A percentile compares a stretch with the other conserved stretches of the same genome.
Evolutionary conservation across 768 basidiomycete species (phyloP).

Genomic region (Boletellus ananas): DNA sequence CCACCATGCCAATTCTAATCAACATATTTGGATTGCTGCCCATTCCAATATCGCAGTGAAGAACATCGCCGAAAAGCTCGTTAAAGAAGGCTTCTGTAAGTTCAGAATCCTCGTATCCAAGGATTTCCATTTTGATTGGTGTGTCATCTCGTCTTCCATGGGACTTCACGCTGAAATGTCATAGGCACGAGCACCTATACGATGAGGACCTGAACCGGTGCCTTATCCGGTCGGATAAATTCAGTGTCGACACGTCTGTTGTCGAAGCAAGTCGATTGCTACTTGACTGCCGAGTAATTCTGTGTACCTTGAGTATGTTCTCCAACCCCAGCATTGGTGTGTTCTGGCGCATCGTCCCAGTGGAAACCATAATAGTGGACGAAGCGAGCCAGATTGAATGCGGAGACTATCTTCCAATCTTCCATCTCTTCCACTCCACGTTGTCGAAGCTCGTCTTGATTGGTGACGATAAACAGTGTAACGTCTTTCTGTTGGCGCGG

Average conservation of each 20-base stretch:
- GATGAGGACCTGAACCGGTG: conserved; percentile 30
- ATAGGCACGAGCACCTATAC: conserved; percentile 53
- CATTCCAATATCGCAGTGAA: conserved; percentile 53
- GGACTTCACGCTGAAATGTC: background rate
- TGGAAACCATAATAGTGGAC: conserved; percentile 40
- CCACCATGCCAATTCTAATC: conserved; percentile 3
- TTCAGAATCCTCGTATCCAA: conserved; percentile 44
- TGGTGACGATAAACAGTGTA: conserved; percentile 39
- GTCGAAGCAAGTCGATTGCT: conserved; percentile 24
- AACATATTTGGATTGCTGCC: conserved; percentile 39
- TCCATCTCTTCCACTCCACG: conserved; percentile 24
- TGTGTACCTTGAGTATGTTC: conserved; percentile 50
- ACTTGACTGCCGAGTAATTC: conserved; percentile 32
- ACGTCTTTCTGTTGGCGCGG: background rate
- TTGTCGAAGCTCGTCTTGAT: conserved; percentile 37
- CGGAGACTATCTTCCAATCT: conserved; percentile 37
- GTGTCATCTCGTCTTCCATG: conserved; percentile 1
- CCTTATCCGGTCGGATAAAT: conserved; percentile 37
- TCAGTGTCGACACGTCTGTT: conserved; percentile 13
- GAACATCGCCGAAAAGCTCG: conserved; percentile 48
- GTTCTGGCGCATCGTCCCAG: conserved; percentile 30
- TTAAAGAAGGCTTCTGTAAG: conserved; percentile 26
- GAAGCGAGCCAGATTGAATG: conserved; percentile 47
- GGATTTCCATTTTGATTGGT: conserved; percentile 48
- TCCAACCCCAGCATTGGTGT: conserved; percentile 22